These are phyloP conservation scores for Boletus nobilissimus DNA, from an alignment of 1,284 basidiomycete genomes.

Conservation along the genomic window DNA sequence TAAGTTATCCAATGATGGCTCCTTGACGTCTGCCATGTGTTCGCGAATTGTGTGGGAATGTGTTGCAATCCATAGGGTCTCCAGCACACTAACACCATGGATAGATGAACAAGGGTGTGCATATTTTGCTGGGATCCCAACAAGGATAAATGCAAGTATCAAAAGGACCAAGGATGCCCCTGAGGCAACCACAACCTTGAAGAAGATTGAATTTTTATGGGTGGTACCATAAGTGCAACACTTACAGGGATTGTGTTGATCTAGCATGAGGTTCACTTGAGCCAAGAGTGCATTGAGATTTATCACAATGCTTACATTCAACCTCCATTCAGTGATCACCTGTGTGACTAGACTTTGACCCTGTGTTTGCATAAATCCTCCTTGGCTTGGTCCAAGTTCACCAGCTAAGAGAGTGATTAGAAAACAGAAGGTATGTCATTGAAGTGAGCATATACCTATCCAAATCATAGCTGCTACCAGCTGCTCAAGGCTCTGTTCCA, in stretches of 20 bases:
- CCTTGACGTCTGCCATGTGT: neutral
- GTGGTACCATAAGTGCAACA: neutral
- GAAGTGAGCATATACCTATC: neutral
- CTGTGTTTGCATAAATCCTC: neutral
- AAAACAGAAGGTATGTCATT: neutral
- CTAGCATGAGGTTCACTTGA: neutral
- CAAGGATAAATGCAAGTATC: neutral
- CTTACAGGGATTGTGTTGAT: conserved; percentile 5
- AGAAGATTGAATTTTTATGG: neutral
- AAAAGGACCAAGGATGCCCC: neutral
- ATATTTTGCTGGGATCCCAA: neutral
- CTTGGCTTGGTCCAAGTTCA: neutral
- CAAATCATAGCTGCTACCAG: neutral
- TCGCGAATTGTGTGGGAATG: neutral
- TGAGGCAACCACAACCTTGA: neutral
- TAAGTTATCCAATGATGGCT: conserved; percentile 7
- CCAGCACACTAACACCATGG: neutral
- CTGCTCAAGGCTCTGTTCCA: neutral
- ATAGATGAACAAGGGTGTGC: neutral
- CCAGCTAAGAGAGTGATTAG: neutral
- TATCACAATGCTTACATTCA: conserved; percentile 5
- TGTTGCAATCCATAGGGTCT: neutral
- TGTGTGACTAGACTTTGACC: neutral
- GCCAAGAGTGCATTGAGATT: neutral
- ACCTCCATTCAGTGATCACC: neutral